phyloP scores from a whole-genome alignment of 1,139 yeast species.

The Candida sp. region DNA sequence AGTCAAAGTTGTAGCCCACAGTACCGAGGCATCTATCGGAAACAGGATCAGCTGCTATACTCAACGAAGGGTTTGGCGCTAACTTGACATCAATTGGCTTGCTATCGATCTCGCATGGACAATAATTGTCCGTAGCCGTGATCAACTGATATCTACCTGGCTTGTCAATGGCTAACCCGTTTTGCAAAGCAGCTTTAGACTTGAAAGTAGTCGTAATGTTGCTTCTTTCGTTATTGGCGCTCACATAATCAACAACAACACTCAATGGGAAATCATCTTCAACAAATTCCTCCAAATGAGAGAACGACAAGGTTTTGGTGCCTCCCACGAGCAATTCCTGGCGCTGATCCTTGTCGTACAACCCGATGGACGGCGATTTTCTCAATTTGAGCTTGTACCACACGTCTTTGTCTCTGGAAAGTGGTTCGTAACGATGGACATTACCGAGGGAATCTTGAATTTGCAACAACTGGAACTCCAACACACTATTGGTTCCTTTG shows the following conservation, averaged over 20 bases:
- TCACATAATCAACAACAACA: slow-evolving; percentile 32
- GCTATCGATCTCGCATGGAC: slow-evolving; percentile 59
- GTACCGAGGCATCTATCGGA: slow-evolving; percentile 93
- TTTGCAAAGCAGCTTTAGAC: slow-evolving; percentile 25
- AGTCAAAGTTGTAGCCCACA: slow-evolving; percentile 73
- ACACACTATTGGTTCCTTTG: slow-evolving; percentile 53
- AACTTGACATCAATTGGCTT: slow-evolving; percentile 20
- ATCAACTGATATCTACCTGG: slow-evolving; percentile 70
- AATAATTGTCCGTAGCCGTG: slow-evolving; percentile 58
- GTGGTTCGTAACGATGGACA: slow-evolving; percentile 54
- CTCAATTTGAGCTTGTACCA: slow-evolving; percentile 65
- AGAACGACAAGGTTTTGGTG: slow-evolving; percentile 36
- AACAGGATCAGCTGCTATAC: slow-evolving; percentile 60
- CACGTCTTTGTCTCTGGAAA: slow-evolving; percentile 50
- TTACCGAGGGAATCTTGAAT: slow-evolving; percentile 83
- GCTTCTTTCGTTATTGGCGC: slow-evolving; percentile 18
- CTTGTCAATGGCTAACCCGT: slow-evolving; percentile 44
- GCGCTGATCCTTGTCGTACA: slow-evolving; percentile 38
- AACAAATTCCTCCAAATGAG: slow-evolving; percentile 20
- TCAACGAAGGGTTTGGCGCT: slow-evolving; percentile 54
- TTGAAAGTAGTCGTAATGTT: slow-evolving; percentile 41
- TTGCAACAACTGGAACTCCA: slow-evolving; percentile 68
- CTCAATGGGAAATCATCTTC: slow-evolving; percentile 51
- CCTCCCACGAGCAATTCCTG: slow-evolving; percentile 46
- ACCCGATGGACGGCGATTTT: slow-evolving; percentile 55